A percentile compares a stretch with the other conserved stretches of the same genome.
Evolutionary conservation across 1,139 yeast genomes (phyloP).

Genomic region (Geotrichum reessii): DNA sequence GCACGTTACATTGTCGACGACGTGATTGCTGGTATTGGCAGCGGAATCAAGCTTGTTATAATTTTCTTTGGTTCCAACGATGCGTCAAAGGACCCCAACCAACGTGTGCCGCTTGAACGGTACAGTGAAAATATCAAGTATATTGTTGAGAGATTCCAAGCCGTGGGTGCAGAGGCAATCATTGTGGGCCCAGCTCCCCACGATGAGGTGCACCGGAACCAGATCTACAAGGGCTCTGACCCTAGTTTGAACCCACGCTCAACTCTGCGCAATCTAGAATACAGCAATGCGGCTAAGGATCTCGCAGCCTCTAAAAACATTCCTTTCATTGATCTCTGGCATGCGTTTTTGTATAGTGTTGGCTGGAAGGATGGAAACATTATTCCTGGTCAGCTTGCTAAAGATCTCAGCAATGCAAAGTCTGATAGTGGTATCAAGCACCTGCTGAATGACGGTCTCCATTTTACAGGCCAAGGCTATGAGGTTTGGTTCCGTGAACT

Average conservation of each 20-base stretch:
- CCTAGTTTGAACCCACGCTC: constrained; percentile 35
- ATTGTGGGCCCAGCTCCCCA: constrained; percentile 62
- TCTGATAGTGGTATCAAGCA: constrained; percentile 26
- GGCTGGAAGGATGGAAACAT: constrained; percentile 30
- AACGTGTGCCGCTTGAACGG: constrained; percentile 49
- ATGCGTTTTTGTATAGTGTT: constrained; percentile 36
- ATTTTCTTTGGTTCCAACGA: constrained; percentile 79
- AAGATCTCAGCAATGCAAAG: constrained; percentile 16
- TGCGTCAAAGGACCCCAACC: constrained; percentile 47
- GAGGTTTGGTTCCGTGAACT: constrained; percentile 40
- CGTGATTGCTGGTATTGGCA: constrained; percentile 9
- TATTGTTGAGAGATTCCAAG: constrained; percentile 40
- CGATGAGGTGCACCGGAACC: constrained; percentile 38
- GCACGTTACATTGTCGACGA: constrained; percentile 34
- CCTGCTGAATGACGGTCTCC: constrained; percentile 57
- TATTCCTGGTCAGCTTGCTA: constrained; percentile 20
- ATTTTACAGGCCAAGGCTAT: constrained; percentile 59
- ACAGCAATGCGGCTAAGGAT: constrained; percentile 46
- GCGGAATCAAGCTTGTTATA: constrained; percentile 30
- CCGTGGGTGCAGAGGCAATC: constrained; percentile 44
- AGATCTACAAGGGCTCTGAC: constrained; percentile 18
- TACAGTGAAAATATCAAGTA: constrained; percentile 44
- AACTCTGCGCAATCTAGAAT: constrained; percentile 41
- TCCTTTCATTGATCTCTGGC: constrained; percentile 52
- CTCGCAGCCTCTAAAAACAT: constrained; percentile 45